Conservation (phyloP, 768 basidiomycete genomes). For the Psilocybe subaeruginosa region DNA sequence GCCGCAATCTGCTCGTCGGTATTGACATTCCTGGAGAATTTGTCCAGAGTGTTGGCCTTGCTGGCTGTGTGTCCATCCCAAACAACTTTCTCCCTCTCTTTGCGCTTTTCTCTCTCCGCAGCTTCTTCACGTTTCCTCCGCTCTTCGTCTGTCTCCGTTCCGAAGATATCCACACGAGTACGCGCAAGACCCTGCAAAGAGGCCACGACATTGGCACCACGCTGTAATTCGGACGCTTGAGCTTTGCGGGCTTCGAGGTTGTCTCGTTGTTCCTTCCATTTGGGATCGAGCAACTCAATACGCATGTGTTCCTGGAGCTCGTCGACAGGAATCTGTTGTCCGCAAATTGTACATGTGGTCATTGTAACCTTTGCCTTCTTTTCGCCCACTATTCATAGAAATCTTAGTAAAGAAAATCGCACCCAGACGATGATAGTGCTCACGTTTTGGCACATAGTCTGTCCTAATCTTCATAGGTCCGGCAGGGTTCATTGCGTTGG, state of each 20-base stretch:
- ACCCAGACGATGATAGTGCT: slow-evolving; percentile 29
- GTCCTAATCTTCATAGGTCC: slow-evolving; percentile 94
- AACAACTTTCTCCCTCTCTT: slow-evolving; percentile 92
- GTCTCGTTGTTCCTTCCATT: slow-evolving; percentile 97
- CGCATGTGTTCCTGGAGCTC: slow-evolving; percentile 98
- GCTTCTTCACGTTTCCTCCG: slow-evolving; percentile 86
- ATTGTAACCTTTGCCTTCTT: slow-evolving; percentile 70
- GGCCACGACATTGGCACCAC: slow-evolving; percentile 91
- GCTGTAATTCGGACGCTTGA: slow-evolving; percentile 84
- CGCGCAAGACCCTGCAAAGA: slow-evolving; percentile 92
- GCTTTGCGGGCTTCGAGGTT: slow-evolving; percentile 87
- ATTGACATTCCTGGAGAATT: slow-evolving; percentile 91
- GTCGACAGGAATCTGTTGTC: slow-evolving; percentile 95
- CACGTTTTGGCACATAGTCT: slow-evolving; percentile 94
- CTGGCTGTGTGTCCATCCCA: slow-evolving; percentile 99
- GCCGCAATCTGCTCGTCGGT: slow-evolving; percentile 98
- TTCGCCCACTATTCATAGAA: slow-evolving; percentile 55
- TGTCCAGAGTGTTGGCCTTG: slow-evolving; percentile 89
- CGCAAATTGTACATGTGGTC: slow-evolving; percentile 91
- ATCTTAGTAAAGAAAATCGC: slow-evolving; percentile 7
- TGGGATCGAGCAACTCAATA: slow-evolving; percentile 95
- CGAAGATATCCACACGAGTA: slow-evolving; percentile 97
- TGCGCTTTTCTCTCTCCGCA: slow-evolving; percentile 76
- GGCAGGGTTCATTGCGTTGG: slow-evolving; percentile 69
- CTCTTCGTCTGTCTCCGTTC: slow-evolving; percentile 92